Percentiles rank a stretch among this genome's conserved stretches.
phyloP scores from a whole-genome alignment of 257 asterid species.

The Salvia miltiorrhiza region DNA sequence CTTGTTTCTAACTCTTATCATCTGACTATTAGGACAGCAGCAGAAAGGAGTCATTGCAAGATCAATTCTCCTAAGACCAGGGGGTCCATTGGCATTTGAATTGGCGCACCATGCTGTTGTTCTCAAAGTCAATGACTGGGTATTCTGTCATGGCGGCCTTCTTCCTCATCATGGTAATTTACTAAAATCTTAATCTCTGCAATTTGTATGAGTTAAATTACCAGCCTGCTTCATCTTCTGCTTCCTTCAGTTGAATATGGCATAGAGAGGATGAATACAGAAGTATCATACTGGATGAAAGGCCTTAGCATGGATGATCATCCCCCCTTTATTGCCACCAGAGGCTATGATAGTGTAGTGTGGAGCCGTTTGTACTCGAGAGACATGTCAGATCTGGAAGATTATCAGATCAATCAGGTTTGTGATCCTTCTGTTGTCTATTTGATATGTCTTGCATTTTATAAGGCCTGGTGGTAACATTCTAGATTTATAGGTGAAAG shows the following conservation, averaged over 20 bases:
- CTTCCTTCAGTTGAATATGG: constrained; percentile 76
- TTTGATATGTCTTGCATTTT: not conserved
- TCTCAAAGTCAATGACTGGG: constrained; percentile 89
- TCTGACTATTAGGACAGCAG: constrained; percentile 88
- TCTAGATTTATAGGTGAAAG: not conserved
- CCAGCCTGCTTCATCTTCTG: not conserved
- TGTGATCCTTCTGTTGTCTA: not conserved
- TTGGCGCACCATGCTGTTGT: constrained; percentile 76
- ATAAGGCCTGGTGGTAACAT: not conserved
- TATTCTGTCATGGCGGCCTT: constrained; percentile 96
- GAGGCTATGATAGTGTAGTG: constrained; percentile 93
- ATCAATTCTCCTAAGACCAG: constrained; percentile 82
- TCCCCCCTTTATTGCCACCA: constrained; percentile 83
- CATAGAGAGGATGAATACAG: constrained; percentile 72
- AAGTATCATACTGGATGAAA: constrained; percentile 90
- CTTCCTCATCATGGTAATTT: constrained; percentile 94
- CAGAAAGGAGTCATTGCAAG: constrained; percentile 93
- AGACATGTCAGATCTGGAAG: constrained; percentile 55
- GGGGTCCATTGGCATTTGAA: constrained; percentile 89
- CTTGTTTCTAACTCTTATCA: constrained; percentile 36
- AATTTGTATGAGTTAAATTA: not conserved
- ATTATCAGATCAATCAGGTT: constrained; percentile 76
- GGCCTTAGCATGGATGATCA: constrained; percentile 48
- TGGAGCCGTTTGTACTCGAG: constrained; percentile 95
- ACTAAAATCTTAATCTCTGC: not conserved